phyloP scores from a whole-genome alignment of 192 early-diverging fungal species.

The Radiomyces spectabilis region DNA sequence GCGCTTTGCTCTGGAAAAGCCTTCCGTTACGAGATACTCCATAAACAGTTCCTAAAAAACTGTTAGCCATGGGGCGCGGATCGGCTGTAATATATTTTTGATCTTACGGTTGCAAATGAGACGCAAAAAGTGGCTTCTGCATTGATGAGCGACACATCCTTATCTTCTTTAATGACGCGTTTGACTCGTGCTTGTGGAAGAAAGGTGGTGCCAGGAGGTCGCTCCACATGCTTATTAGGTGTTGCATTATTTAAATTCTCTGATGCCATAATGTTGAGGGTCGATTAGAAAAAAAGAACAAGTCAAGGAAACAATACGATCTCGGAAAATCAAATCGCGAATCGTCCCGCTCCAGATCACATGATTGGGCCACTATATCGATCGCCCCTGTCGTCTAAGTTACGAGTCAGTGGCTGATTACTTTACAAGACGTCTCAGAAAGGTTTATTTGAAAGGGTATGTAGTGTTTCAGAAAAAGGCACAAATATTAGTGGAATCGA shows the following conservation, averaged over 20 bases:
- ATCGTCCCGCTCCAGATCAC: too few relatives aligned
- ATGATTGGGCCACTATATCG: too few relatives aligned
- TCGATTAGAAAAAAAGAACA: not conserved
- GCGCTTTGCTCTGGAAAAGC: constrained; percentile 48
- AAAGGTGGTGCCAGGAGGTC: constrained; percentile 38
- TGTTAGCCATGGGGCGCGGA: not conserved
- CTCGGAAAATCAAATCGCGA: too few relatives aligned
- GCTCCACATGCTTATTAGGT: too few relatives aligned
- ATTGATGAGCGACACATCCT: constrained; percentile 60
- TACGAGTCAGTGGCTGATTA: too few relatives aligned
- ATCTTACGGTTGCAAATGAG: constrained; percentile 51
- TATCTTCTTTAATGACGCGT: constrained; percentile 70
- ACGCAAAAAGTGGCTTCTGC: constrained; percentile 62
- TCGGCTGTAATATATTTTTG: not conserved
- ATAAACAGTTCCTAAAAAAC: constrained; percentile 55
- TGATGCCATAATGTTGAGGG: not conserved
- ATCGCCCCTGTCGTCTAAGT: too few relatives aligned
- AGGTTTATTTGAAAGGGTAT: too few relatives aligned
- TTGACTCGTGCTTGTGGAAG: constrained; percentile 62
- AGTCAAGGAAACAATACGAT: too few relatives aligned
- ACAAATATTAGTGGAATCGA: too few relatives aligned
- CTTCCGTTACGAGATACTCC: constrained; percentile 56
- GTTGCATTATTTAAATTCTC: not conserved
- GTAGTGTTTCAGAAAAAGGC: too few relatives aligned
- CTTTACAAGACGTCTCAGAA: too few relatives aligned